A percentile compares a stretch with the other conserved stretches of the same genome.
phyloP scores from a whole-genome alignment of 1,139 yeast species.

The Pichia sp. region DNA sequence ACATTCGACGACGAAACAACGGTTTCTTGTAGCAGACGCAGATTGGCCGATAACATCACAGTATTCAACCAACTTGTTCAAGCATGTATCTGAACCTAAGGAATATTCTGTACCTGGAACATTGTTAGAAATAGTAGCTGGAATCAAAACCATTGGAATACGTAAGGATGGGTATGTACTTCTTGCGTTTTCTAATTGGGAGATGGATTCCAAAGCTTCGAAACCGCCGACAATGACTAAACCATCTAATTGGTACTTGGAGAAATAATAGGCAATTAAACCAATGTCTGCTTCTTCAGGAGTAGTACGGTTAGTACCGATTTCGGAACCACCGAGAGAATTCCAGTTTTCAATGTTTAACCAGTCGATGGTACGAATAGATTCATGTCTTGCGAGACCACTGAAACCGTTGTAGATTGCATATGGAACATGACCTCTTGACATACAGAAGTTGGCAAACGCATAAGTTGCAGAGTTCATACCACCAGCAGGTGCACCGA shows the following conservation, averaged over 20 bases:
- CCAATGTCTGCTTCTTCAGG: slow-evolving; percentile 70
- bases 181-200: slow-evolving; percentile 65
- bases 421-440: slow-evolving; percentile 70
- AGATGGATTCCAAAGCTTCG: slow-evolving; percentile 71
- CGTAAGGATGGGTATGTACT: slow-evolving; percentile 66
- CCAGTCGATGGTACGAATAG: slow-evolving; percentile 63
- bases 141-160: slow-evolving; percentile 75
- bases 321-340: slow-evolving; percentile 75
- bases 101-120: slow-evolving; percentile 87
- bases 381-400: slow-evolving; percentile 75
- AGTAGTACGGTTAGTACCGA: slow-evolving; percentile 75
- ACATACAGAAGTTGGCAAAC: slow-evolving; percentile 70
- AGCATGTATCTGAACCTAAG: slow-evolving; percentile 75
- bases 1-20: slow-evolving; percentile 81
- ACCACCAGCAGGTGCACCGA: slow-evolving; percentile 86
- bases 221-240: slow-evolving; percentile 76
- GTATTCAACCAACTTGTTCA: slow-evolving; percentile 70
- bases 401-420: slow-evolving; percentile 77
- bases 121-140: slow-evolving; percentile 82
- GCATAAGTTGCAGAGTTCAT: slow-evolving; percentile 77
- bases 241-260: slow-evolving; percentile 71
- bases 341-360: slow-evolving; percentile 73
- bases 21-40: slow-evolving; percentile 74
- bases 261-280: slow-evolving; percentile 72
- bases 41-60: slow-evolving; percentile 79